A percentile compares a stretch with the other conserved stretches of the same genome.
Conservation (phyloP, 345 rosid species). For the Chamaenerion angustifolium region DNA sequence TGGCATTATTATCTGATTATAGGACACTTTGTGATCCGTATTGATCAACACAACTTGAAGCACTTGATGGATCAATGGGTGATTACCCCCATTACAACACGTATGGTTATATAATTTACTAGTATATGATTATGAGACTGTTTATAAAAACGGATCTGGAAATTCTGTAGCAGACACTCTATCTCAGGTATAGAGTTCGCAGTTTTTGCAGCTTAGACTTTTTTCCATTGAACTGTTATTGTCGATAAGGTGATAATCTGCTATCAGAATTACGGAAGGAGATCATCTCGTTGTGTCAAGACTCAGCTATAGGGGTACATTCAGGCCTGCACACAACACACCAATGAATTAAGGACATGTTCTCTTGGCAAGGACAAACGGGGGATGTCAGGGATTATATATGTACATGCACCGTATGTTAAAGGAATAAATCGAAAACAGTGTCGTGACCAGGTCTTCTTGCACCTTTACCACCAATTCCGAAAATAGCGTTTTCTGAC, state of each 20-base stretch:
- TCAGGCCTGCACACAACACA: no score
- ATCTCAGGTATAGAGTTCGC: neutral
- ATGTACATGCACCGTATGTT: no score
- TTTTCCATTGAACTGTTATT: neutral
- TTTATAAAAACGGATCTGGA: neutral
- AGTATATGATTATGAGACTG: neutral
- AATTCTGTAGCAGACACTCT: neutral
- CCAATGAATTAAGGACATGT: no score
- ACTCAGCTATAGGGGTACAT: no score
- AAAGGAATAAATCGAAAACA: no score
- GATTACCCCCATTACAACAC: neutral
- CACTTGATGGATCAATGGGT: neutral
- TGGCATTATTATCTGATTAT: neutral
- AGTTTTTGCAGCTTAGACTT: neutral
- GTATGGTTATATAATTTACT: neutral
- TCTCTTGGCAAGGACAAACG: no score
- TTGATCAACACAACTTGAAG: neutral
- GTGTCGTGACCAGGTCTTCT: no score
- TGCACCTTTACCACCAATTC: no score
- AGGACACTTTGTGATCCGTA: neutral
- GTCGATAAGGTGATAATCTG: no score
- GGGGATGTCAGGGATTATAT: no score
- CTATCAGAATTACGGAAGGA: neutral
- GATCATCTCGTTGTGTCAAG: no score
- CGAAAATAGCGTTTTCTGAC: no score